These are phyloP conservation scores for Curvularia lunata DNA, from an alignment of 2,329 filamentous ascomycete genomes.

Conservation along the genomic window DNA sequence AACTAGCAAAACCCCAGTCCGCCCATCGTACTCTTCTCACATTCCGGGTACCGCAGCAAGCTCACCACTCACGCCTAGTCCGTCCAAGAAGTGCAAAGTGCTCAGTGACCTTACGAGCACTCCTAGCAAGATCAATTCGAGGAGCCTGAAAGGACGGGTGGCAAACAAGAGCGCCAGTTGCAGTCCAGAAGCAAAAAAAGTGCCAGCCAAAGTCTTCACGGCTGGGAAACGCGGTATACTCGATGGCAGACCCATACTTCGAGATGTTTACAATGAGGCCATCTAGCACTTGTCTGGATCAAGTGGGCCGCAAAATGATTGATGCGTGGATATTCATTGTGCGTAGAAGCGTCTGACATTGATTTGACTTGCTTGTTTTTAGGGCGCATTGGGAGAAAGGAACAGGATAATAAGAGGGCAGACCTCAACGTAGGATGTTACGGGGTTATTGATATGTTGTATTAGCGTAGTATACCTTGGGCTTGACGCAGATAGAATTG, in stretches of 20 bases:
- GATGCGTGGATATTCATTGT: neutral
- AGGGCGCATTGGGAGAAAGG: neutral
- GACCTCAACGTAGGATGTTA: neutral
- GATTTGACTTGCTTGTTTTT: neutral
- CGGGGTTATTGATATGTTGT: neutral
- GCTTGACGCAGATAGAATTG: neutral
- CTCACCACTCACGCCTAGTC: slow-evolving; percentile 30
- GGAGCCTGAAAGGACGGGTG: slow-evolving; percentile 26
- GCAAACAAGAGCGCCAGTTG: slow-evolving; percentile 30
- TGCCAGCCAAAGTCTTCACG: slow-evolving; percentile 66
- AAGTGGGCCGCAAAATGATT: neutral
- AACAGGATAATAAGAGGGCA: neutral
- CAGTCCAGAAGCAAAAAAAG: slow-evolving; percentile 50
- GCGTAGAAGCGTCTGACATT: neutral
- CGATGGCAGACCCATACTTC: slow-evolving; percentile 71
- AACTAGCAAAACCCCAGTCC: slow-evolving; percentile 24
- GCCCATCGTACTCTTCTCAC: slow-evolving; percentile 1
- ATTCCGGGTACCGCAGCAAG: neutral
- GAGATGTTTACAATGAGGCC: slow-evolving; percentile 74
- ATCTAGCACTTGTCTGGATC: slow-evolving; percentile 5
- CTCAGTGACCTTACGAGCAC: slow-evolving; percentile 32
- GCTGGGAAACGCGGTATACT: slow-evolving; percentile 63
- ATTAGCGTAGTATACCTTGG: neutral
- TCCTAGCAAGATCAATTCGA: slow-evolving; percentile 19
- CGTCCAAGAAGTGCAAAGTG: slow-evolving; percentile 43